Evolutionary conservation across 2,329 filamentous ascomycete species (phyloP), one percentile per base, ranked within the genome.

Genomic region (Pestalotiopsis sp.): DNA sequence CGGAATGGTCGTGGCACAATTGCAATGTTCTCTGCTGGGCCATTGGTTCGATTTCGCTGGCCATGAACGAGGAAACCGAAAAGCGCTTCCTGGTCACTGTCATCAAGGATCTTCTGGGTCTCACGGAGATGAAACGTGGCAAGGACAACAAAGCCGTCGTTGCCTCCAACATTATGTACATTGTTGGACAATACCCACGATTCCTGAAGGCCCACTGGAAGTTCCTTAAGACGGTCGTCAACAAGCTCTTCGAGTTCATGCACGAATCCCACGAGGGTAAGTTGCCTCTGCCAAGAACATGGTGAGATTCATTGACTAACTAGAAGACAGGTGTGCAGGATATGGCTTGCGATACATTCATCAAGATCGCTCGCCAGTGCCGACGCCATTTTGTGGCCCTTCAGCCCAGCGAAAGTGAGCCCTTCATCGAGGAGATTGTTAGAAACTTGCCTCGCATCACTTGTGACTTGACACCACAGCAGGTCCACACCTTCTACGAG

Each of bases 161-260:
- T 56, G 96, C 96, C 72, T 97, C 94, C 83, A 99, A 99, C 83
- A 99, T 99, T 78, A 99, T 99, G 96, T 99, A 99, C 80, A 99
- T 99, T 83, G 96, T 99, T 70, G 96, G 96, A 69, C 96, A 99
- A 79, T 99, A 99, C 78, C 96, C 96, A 49, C 93, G 96, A 23
- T 99, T 99, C 84, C 85, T 99, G 76, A 99, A 99, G 85, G 96
- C 96, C 1, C 96, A 99, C 81, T 99, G 96, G 96, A 99, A 99
- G 81, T 99, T 99, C 83, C 86, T 99, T 68, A 99, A 99, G 90
- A 99, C 96, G 2, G 96, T 99, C 20, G 96, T 99, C 77, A 99
- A 99, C 84, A 99, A 99, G 85, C 88, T 99, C 4, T 99, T 99
- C 77, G 96, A 99, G 83, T 99, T 99, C 79, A 99, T 99, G 96